phyloP scores from a whole-genome alignment of 306 rosid species.

The Cucumis sativus region DNA sequence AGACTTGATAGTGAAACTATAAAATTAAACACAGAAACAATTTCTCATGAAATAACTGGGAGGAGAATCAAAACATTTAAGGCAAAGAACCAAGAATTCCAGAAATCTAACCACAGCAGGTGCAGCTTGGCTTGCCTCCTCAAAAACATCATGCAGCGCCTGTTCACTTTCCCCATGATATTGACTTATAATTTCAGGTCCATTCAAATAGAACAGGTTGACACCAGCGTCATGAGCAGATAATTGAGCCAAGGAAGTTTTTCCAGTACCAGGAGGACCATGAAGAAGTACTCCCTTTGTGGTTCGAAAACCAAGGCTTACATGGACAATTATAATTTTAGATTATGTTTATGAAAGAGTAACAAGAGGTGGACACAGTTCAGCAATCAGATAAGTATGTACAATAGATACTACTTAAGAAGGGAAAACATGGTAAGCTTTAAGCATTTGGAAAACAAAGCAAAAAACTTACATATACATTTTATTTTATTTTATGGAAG shows the following conservation, averaged over 20 bases:
- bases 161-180: conserved; percentile 83
- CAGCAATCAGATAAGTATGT: not conserved
- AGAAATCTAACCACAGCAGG: conserved; percentile 82
- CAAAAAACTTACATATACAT: not conserved
- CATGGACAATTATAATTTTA: conserved; percentile 7
- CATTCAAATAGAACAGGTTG: conserved; percentile 56
- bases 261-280: conserved; percentile 97
- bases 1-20: not conserved
- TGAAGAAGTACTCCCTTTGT: conserved; percentile 89
- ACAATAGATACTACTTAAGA: not conserved
- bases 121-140: conserved; percentile 60
- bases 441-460: not conserved
- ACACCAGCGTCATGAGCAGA: conserved; percentile 70
- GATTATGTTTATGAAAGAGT: not conserved
- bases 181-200: conserved; percentile 68
- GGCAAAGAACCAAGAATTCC: not conserved
- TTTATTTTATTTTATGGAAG: not conserved
- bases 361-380: not conserved
- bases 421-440: not conserved
- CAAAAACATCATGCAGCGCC: conserved; percentile 50
- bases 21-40: not conserved
- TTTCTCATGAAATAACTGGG: not conserved
- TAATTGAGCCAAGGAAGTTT: conserved; percentile 64
- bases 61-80: not conserved
- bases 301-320: conserved; percentile 61